Base-by-base conservation (phyloP, 108 stramenopile genomes). In the Pseudonitzschia pungens region DNA sequence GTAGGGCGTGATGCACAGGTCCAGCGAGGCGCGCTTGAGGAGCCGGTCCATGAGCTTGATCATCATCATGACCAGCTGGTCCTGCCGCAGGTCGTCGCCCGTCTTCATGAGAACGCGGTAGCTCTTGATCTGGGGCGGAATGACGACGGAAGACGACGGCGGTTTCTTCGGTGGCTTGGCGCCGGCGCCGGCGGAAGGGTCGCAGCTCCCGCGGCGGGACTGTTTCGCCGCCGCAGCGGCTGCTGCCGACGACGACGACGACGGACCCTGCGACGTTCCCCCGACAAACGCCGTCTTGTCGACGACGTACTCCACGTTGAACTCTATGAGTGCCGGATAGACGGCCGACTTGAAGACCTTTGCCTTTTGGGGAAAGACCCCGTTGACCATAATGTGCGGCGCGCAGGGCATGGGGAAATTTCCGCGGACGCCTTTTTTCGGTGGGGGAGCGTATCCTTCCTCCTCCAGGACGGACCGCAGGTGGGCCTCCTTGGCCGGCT, bases 1-100 rank as follows among this genome's bases (percentile, higher is more conserved):
- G 66, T 87, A 86, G 26, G 80, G 78, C 18, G 66, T 69, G 12
- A 96, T 79, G 66, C 93, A 92, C 26, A 99, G 81, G 68, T 99
- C 97, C 36, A 99, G 87, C 51, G 96, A 95, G 32, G 93, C 97
- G 26, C 93, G 88, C 73, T 99, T 98, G 68, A 99, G 79, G 10
- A 98, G 73, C 7, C 92, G 71, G 83, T 99, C 99, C 97, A 99
- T 98, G 48, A 99, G 85, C 54, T 96, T 87, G 52, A 99, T 92
- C 92, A 99, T 89, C 86, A 96, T 95, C 41, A 98, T 94, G 40
- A 95, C 92, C 9, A 99, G 93, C 75, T 99, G 98, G 81, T 99
- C 99, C 79, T 99, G 99, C 1, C 99, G 84, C 48, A 99, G 77
- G 74, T 99, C 99, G 81, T 99, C 99, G 24, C 99, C 99, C 43